phyloP scores from a whole-genome alignment of 2,329 filamentous ascomycete genomes.

The Beauveria sp. region DNA sequence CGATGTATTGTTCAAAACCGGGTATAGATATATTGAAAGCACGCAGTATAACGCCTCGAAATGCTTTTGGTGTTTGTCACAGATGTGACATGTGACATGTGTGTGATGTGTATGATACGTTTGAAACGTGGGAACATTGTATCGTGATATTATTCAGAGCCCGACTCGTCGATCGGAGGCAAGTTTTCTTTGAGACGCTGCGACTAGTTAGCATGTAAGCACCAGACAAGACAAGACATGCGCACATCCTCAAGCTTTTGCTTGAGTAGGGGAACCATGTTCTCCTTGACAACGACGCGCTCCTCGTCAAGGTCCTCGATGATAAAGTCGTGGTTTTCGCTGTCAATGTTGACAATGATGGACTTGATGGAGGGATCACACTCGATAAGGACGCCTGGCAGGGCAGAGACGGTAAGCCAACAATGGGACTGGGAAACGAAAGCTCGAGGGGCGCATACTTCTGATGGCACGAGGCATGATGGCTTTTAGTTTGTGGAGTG shows the following conservation, averaged over 20 bases:
- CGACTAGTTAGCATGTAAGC: not conserved
- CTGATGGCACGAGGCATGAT: conserved; percentile 3
- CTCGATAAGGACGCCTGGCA: conserved; percentile 63
- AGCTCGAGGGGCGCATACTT: conserved; percentile 49
- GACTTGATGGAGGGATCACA: conserved; percentile 85
- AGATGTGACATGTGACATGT: not conserved
- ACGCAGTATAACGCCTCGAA: not conserved
- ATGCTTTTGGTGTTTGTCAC: not conserved
- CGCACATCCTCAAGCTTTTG: conserved; percentile 58
- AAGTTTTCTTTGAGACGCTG: conserved; percentile 46
- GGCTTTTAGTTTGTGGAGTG: not conserved
- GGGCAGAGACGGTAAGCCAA: not conserved
- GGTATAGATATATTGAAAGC: not conserved
- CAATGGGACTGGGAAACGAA: conserved; percentile 23
- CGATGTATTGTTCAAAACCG: not conserved
- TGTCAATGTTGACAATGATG: conserved; percentile 72
- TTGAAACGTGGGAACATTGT: not conserved
- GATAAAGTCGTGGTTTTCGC: conserved; percentile 62
- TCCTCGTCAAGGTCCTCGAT: conserved; percentile 75
- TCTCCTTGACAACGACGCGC: conserved; percentile 66
- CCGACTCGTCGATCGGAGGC: conserved; percentile 43
- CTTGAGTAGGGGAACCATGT: conserved; percentile 63
- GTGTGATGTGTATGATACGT: not conserved
- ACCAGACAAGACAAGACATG: not conserved
- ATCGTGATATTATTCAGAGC: conserved; percentile 29